Evolutionary conservation across 768 basidiomycete species (phyloP), one percentile per base, ranked within the genome.

Genomic region (Agrocybe praecox): DNA sequence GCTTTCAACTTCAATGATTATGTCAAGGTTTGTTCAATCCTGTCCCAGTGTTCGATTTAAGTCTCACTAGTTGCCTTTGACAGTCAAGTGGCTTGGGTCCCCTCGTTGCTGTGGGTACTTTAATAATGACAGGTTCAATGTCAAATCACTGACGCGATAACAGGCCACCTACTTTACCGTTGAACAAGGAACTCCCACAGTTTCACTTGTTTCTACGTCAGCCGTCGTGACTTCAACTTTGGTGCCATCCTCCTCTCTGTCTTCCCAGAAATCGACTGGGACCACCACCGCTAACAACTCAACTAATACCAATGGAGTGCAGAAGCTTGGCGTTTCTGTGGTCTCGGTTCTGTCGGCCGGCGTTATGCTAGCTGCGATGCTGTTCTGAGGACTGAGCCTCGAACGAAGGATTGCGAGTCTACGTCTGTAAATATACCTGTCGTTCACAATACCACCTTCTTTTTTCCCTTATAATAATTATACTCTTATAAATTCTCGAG

Each of bases 91-190:
- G 80, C 34, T 73, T 92, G 8, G 88, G 88, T 23, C 62, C 73
- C 23, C 71, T 89, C 48, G 73, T 90, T 44, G 89, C 86, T 23
- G 90, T 86, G 59, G 33, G 71, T 34, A 32, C 15, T 14, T 23
- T n/a, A 33, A 19, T 26, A 49, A 18, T 34, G n/a, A 21, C 29
- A 2, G 11, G 33, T 19, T 18, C 17, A 29, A n/a, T 17, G 17
- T n/a, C 26, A 26, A 18, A 19, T 26, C 33, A 32, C 48, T 32
- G 10, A 26, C 8, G 12, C 19, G 12, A 17, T 42, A 10, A 36
- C 57, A 88, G 87, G 87, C 75, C 45, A 87, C 77, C 59, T 94
- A 92, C 75, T 81, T 91, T 64, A 82, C 79, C 5, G 92, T 91
- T 62, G 83, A 91, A 70, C 81, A 84, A 63, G 91, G 91, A 22